These are phyloP conservation scores for Rhizomucor pusillus DNA, from an alignment of 371 early-diverging fungal species.

Conservation along the genomic window DNA sequence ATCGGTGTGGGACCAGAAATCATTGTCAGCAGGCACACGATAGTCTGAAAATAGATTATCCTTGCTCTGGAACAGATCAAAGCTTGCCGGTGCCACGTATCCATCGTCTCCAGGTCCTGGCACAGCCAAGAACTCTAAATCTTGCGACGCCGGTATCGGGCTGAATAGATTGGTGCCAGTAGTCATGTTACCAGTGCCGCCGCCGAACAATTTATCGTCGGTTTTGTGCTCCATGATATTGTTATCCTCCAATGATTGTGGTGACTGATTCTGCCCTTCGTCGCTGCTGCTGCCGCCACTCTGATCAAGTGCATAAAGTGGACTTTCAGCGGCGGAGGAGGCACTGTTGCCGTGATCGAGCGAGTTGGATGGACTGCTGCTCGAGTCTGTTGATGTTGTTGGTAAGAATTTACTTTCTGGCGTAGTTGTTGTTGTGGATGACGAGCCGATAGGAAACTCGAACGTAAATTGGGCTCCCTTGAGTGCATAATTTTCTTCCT, in stretches of 20 bases:
- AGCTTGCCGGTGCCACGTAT: too few species aligned
- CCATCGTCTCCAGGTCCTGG: neutral
- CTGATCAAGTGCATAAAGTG: neutral
- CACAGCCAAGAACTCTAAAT: neutral
- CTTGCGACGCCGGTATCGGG: neutral
- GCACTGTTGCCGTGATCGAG: neutral
- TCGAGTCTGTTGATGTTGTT: neutral
- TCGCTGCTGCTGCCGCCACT: neutral
- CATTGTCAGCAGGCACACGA: conserved; percentile 15
- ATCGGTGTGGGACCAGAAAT: conserved; percentile 21
- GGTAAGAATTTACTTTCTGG: neutral
- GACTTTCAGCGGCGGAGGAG: neutral
- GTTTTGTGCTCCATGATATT: neutral
- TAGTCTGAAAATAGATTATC: conserved; percentile 10
- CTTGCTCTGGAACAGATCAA: neutral
- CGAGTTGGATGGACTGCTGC: neutral
- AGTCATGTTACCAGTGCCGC: too few species aligned
- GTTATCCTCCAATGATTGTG: neutral
- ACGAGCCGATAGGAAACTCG: conserved; percentile 26
- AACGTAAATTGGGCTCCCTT: conserved; percentile 44
- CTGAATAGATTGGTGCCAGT: neutral
- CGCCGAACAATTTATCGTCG: neutral
- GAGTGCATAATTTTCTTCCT: conserved; percentile 42
- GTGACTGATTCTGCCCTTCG: neutral
- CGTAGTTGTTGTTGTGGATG: neutral